These are phyloP conservation scores for Salvia rosmarinus DNA, from an alignment of 257 asterid species.

Conservation along the genomic window DNA sequence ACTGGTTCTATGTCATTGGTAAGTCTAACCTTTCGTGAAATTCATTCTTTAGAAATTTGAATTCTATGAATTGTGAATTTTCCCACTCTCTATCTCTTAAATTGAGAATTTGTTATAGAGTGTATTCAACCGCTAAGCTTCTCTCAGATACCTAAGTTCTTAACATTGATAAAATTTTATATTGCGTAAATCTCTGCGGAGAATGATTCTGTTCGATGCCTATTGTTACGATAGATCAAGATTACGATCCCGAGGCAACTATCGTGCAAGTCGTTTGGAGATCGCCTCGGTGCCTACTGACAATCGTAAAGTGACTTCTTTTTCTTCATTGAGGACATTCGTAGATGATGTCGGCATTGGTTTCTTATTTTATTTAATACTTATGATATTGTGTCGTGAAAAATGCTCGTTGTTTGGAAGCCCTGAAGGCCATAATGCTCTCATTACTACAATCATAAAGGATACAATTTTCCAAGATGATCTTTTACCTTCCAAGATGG, in stretches of 20 bases:
- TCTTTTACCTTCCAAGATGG: background rate
- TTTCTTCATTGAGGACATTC: slow-evolving; percentile 1
- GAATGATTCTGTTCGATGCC: slow-evolving; percentile 70
- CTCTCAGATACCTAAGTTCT: background rate
- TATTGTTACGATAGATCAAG: slow-evolving; percentile 87
- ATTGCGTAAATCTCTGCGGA: slow-evolving; percentile 56
- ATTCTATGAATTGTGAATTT: slow-evolving; percentile 9
- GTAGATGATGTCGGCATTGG: background rate
- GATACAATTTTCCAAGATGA: too few relatives aligned
- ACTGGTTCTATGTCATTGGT: slow-evolving; percentile 56
- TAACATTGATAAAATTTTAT: slow-evolving; percentile 23
- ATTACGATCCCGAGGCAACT: slow-evolving; percentile 82
- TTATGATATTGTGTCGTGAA: slow-evolving; percentile 10
- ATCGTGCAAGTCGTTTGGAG: slow-evolving; percentile 86
- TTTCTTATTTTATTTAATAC: slow-evolving; percentile 6
- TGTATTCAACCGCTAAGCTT: background rate
- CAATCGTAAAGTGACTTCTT: slow-evolving; percentile 59
- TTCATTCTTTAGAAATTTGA: background rate
- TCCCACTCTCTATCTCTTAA: background rate
- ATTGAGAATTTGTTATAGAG: background rate
- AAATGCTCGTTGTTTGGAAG: slow-evolving; percentile 16
- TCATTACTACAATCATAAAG: too few relatives aligned
- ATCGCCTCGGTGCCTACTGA: slow-evolving; percentile 95
- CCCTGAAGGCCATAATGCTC: slow-evolving; percentile 3
- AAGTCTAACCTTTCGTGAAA: slow-evolving; percentile 36